A percentile compares a stretch with the other conserved stretches of the same genome.
Evolutionary conservation across 495 filamentous ascomycete species (phyloP).

Genomic region (Parmelia sp.): DNA sequence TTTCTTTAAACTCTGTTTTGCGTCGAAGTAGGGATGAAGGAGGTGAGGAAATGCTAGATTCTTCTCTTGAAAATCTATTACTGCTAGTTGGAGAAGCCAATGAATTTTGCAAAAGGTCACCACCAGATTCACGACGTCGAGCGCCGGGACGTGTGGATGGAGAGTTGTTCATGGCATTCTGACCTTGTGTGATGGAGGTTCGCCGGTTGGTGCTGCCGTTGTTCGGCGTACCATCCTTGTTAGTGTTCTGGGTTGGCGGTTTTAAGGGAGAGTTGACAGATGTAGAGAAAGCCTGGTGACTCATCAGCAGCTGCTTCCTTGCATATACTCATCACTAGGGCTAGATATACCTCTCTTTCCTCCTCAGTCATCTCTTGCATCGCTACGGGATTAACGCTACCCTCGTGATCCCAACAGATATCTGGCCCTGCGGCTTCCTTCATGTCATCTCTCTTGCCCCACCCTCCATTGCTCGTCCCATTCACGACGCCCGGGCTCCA

Average conservation of each 20-base stretch:
- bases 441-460: constrained; percentile 70
- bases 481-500: constrained; percentile 70
- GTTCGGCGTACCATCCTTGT: constrained; percentile 60
- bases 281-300: constrained; percentile 59
- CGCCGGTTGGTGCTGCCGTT: constrained; percentile 61
- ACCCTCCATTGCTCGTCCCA: constrained; percentile 55
- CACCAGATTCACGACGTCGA: constrained; percentile 73
- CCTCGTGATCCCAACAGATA: constrained; percentile 83
- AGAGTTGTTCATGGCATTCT: constrained; percentile 42
- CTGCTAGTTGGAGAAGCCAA: constrained; percentile 50
- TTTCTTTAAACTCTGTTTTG: constrained; percentile 62
- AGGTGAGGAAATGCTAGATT: constrained; percentile 52
- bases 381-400: constrained; percentile 63
- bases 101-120: constrained; percentile 58
- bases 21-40: constrained; percentile 64
- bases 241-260: constrained; percentile 62
- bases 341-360: constrained; percentile 65
- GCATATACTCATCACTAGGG: too few relatives aligned
- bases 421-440: constrained; percentile 64
- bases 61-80: constrained; percentile 53
- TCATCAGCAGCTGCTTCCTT: constrained; percentile 25
- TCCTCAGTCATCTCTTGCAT: constrained; percentile 71
- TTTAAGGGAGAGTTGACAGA: constrained; percentile 94
- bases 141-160: constrained; percentile 64
- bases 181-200: constrained; percentile 55